Evolutionary conservation across 2,329 filamentous ascomycete species (phyloP).

Genomic region (Pezicula neosporulosa): DNA sequence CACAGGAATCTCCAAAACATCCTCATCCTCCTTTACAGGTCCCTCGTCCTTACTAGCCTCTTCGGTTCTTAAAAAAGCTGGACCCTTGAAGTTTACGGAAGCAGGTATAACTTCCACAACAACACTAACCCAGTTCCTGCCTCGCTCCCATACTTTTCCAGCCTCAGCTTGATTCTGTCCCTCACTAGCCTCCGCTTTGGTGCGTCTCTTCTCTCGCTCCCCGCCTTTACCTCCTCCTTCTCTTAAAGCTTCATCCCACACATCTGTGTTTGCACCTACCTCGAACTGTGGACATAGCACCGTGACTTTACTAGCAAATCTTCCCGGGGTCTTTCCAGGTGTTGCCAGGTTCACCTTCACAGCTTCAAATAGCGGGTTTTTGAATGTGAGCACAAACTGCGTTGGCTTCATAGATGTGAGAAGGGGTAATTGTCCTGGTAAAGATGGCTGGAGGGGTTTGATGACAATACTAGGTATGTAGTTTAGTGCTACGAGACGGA

Average conservation of each 20-base stretch:
- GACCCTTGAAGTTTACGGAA: slow-evolving; percentile 31
- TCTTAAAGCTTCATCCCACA: slow-evolving; percentile 83
- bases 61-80: slow-evolving; percentile 20
- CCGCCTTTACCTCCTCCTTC: slow-evolving; percentile 31
- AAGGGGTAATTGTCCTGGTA: slow-evolving; percentile 23
- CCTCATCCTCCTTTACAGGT: slow-evolving; percentile 56
- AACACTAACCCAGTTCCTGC: slow-evolving; percentile 91
- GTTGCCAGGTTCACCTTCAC: slow-evolving; percentile 87
- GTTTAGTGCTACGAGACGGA: slow-evolving; percentile 81
- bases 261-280: slow-evolving; percentile 88
- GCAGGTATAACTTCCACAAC: slow-evolving; percentile 84
- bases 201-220: slow-evolving; percentile 35
- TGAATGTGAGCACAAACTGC: slow-evolving; percentile 86
- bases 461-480: slow-evolving; percentile 84
- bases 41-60: slow-evolving; percentile 34
- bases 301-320: slow-evolving; percentile 76
- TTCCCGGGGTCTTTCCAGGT: slow-evolving; percentile 72
- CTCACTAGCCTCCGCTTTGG: slow-evolving; percentile 28
- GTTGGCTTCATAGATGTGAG: slow-evolving; percentile 44
- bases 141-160: slow-evolving; percentile 94
- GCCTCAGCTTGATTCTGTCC: slow-evolving; percentile 64
- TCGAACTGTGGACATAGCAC: slow-evolving; percentile 93
- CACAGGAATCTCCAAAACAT: slow-evolving; percentile 80
- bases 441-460: slow-evolving; percentile 49
- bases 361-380: slow-evolving; percentile 90